phyloP scores from a whole-genome alignment of 2,329 filamentous ascomycete species.

The Trichophyton mentagrophytes region DNA sequence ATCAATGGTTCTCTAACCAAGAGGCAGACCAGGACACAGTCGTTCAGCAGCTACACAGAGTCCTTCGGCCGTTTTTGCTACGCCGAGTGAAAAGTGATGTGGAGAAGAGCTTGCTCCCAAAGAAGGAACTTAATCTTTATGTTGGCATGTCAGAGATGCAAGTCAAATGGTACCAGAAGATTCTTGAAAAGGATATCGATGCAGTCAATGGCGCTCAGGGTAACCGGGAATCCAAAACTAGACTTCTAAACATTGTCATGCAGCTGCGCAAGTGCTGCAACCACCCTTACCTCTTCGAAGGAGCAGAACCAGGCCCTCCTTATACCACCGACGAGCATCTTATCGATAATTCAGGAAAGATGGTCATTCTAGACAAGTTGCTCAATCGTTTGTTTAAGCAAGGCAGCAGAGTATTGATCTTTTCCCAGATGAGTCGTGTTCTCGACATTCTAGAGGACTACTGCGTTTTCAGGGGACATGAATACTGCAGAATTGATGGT shows the following conservation, averaged over 20 bases:
- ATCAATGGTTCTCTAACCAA: slow-evolving; percentile 93
- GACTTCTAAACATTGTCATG: slow-evolving; percentile 97
- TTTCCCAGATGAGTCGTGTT: slow-evolving; percentile 97
- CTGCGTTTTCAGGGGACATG: slow-evolving; percentile 85
- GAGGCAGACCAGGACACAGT: slow-evolving; percentile 87
- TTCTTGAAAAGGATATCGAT: slow-evolving; percentile 96
- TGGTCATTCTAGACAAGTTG: slow-evolving; percentile 91
- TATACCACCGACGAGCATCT: slow-evolving; percentile 98
- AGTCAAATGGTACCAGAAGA: slow-evolving; percentile 98
- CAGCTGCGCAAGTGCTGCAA: slow-evolving; percentile 98
- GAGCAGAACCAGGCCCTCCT: slow-evolving; percentile 88
- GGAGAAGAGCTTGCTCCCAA: slow-evolving; percentile 91
- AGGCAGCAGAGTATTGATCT: slow-evolving; percentile 92
- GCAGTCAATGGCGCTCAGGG: slow-evolving; percentile 93
- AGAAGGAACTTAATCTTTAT: slow-evolving; percentile 95
- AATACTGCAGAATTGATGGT: slow-evolving; percentile 96
- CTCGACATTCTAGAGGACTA: slow-evolving; percentile 97
- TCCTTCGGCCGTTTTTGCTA: slow-evolving; percentile 83
- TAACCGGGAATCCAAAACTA: slow-evolving; percentile 94
- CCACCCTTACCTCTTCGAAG: slow-evolving; percentile 94
- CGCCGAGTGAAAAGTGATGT: slow-evolving; percentile 95
- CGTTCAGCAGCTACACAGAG: slow-evolving; percentile 86
- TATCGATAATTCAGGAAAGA: slow-evolving; percentile 87
- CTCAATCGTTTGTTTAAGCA: slow-evolving; percentile 69
- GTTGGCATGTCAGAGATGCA: slow-evolving; percentile 99